Base-by-base conservation (phyloP, 1,284 basidiomycete species). In the Pyrrhoderma lamaoense region DNA sequence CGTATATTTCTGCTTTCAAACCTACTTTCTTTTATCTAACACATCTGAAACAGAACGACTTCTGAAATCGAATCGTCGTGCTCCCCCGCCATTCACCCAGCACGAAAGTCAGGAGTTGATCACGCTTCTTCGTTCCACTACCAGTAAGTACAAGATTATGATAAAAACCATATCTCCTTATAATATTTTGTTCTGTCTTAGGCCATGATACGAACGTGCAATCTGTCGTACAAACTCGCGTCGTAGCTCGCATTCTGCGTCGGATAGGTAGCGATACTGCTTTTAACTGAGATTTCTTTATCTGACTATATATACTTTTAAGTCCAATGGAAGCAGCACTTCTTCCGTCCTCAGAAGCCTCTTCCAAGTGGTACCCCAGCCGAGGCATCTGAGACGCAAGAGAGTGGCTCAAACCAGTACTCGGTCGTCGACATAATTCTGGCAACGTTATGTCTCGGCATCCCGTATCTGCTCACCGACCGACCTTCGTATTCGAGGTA, bases 101-200 rank as follows among this genome's bases (percentile, higher is more conserved):
- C 78, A 79, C 8, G 86, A 89, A 61, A 88, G 84, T 59, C 77
- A 82, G 47, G 82, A 87, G 56, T 69, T 89, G 42, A 74, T 79
- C 63, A 69, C 65, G 13, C 63, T 88, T n/a, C 68, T 89, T 39
- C 71, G 71, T 38, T 72, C 78, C 18, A 77, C 76, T 59, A 66
- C 62, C 47, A 60, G 62, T 62, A 2, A 42, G 60, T 51, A 8
- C 37, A 2, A 37, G 13, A 2, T 22, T 23, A 55, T 11, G 34
- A 42, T 19, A 9, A n/a, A 16, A n/a, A n/a, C n/a, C n/a, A n/a
- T n/a, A n/a, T n/a, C n/a, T n/a, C n/a, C n/a, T n/a, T n/a, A n/a
- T n/a, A n/a, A n/a, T n/a, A n/a, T n/a, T n/a, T n/a, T n/a, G n/a
- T n/a, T n/a, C n/a, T 31, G 54, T 50, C 58, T 68, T 62, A 73